Evolutionary conservation across 345 rosid species (phyloP).

Genomic region (Microcos paniculata): DNA sequence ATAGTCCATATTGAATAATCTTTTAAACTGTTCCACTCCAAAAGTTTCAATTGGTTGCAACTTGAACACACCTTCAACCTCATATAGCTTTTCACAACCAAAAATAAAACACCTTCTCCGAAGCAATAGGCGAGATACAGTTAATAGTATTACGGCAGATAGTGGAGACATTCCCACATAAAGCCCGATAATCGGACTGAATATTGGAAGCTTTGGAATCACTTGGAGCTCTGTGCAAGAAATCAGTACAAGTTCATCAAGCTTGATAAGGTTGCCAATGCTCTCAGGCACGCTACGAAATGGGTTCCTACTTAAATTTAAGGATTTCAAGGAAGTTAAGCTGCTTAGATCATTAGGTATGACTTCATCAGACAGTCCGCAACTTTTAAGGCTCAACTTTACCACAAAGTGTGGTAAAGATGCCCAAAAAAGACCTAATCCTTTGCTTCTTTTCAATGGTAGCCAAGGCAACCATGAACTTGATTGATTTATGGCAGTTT

Average conservation of each 20-base stretch:
- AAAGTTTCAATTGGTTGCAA: too few relatives aligned
- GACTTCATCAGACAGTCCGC: too few relatives aligned
- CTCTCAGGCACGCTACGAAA: slow-evolving; percentile 15
- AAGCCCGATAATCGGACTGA: neutral
- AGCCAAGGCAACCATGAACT: neutral
- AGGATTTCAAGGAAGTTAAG: too few relatives aligned
- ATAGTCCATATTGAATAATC: neutral
- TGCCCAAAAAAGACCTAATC: neutral
- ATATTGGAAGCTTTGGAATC: too few relatives aligned
- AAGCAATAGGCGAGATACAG: neutral
- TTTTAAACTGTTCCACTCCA: too few relatives aligned
- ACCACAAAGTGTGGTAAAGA: too few relatives aligned
- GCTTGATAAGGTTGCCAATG: neutral
- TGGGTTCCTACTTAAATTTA: slow-evolving; percentile 22
- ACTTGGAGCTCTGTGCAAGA: too few relatives aligned
- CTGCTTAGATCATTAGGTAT: too few relatives aligned
- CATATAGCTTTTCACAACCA: too few relatives aligned
- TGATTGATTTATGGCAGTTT: too few relatives aligned
- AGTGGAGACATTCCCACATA: neutral
- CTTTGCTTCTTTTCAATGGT: neutral
- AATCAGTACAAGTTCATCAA: slow-evolving; percentile 6
- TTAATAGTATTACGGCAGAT: neutral
- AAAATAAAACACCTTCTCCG: neutral
- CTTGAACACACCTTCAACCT: too few relatives aligned
- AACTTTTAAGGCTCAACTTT: too few relatives aligned